Evolutionary conservation across 495 filamentous ascomycete genomes (phyloP), one percentile per base, ranked within the genome.

Genomic region (Tuber melanosporum): DNA sequence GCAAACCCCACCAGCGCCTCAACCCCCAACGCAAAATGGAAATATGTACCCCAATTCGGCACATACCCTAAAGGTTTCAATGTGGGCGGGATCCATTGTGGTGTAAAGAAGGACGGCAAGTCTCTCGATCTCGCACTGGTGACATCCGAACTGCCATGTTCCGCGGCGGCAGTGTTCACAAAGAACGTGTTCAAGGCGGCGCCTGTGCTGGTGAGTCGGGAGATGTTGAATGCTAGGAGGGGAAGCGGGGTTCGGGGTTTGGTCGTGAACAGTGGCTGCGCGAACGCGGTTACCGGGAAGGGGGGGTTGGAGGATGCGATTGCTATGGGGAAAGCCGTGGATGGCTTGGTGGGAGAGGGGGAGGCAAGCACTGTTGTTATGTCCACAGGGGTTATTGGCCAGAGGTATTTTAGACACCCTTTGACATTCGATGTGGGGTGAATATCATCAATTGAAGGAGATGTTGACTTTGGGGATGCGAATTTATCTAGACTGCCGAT

Each of bases 181-280:
- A 94, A 94, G 85, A 99, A 98, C 87, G 95, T 94, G 85, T 99
- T 98, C 86, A 94, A 97, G 84, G 95, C 95, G 36, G 95, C 95
- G 42, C 95, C 95, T 22, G 94, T 99, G 62, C 92, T 93, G 70
- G 91, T 96, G 73, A 93, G 91, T 83, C 88, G 90, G 76, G 86
- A 91, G 73, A 91, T 92, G 75, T 85, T 98, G 72, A 84, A 89
- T 79, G 86, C 86, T 75, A 88, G 89, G 76, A 85, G 87, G 19
- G 93, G 94, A 49, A 85, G 88, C 71, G 93, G 92, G 0, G 87
- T 98, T 75, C 89, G 91, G 73, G 91, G 91, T 39, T 90, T 99
- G 42, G 89, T 99, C 26, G 91, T 97, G 85, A 99, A 99, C 85
- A 94, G 93, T 44, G 96, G 95, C 69, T 97, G 95, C 82, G 95